These are phyloP conservation scores for Rutstroemia sp. DNA, from an alignment of 2,329 filamentous ascomycete genomes.

Conservation along the genomic window DNA sequence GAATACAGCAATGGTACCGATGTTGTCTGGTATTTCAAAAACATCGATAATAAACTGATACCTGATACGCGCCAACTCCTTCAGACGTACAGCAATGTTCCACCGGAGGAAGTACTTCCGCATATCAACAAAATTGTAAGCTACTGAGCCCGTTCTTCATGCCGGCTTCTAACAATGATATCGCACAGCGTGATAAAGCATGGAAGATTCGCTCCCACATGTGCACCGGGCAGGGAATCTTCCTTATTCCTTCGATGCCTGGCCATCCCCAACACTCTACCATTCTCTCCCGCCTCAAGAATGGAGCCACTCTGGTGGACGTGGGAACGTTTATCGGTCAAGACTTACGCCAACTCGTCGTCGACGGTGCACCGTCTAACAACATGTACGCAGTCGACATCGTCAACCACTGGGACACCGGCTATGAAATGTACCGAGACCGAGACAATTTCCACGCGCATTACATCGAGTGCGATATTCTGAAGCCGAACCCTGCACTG, in stretches of 20 bases:
- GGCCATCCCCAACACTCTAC: conserved; percentile 6
- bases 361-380: conserved; percentile 30
- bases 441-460: conserved; percentile 24
- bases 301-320: conserved; percentile 8
- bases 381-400: conserved; percentile 29
- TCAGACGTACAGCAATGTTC: background rate
- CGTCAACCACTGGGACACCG: conserved; percentile 28
- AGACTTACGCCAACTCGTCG: conserved; percentile 30
- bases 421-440: conserved; percentile 33
- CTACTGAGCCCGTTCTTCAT: no score
- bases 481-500: conserved; percentile 17
- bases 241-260: conserved; percentile 12
- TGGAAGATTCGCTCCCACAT: conserved; percentile 10
- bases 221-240: conserved; percentile 16
- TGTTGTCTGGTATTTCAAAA: background rate
- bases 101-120: background rate
- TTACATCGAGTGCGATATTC: conserved; percentile 30
- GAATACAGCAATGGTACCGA: background rate
- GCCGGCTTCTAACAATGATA: no score
- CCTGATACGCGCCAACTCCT: background rate
- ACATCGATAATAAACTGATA: background rate
- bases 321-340: conserved; percentile 32
- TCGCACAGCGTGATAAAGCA: conserved; percentile 10
- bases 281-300: conserved; percentile 13
- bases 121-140: background rate